phyloP scores from a whole-genome alignment of 1,284 basidiomycete species.

The Meripilus lineatus region DNA sequence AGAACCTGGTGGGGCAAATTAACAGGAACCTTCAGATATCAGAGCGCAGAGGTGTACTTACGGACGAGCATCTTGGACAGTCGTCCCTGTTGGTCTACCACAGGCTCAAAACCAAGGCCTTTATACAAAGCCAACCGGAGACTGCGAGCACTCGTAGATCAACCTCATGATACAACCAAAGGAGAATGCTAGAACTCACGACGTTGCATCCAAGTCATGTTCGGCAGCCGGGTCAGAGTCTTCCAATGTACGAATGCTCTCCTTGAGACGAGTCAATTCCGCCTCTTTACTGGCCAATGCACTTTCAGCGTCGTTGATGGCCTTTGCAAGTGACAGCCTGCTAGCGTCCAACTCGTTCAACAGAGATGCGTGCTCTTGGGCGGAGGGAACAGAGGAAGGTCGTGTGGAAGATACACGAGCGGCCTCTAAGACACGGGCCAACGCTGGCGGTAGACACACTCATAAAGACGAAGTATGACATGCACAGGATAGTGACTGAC shows the following conservation, averaged over 20 bases:
- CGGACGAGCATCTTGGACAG: slow-evolving; percentile 61
- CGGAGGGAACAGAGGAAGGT: slow-evolving; percentile 63
- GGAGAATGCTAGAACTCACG: too few relatives aligned
- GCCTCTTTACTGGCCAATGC: slow-evolving; percentile 61
- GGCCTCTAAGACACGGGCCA: slow-evolving; percentile 61
- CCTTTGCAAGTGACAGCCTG: slow-evolving; percentile 64
- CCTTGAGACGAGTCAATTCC: slow-evolving; percentile 60
- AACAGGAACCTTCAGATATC: not conserved
- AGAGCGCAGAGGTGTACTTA: slow-evolving; percentile 33
- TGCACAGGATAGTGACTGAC: slow-evolving; percentile 29
- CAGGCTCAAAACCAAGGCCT: slow-evolving; percentile 64
- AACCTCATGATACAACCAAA: too few relatives aligned
- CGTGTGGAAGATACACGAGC: slow-evolving; percentile 67
- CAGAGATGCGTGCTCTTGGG: slow-evolving; percentile 51
- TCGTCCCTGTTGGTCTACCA: slow-evolving; percentile 46
- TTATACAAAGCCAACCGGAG: slow-evolving; percentile 63
- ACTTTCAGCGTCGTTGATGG: slow-evolving; percentile 68
- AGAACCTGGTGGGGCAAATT: slow-evolving; percentile 36
- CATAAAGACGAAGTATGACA: not conserved
- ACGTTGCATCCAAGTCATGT: slow-evolving; percentile 63
- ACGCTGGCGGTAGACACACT: slow-evolving; percentile 34
- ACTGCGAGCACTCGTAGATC: slow-evolving; percentile 36
- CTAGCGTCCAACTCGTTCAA: slow-evolving; percentile 62
- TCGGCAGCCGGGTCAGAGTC: slow-evolving; percentile 66
- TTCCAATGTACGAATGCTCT: slow-evolving; percentile 54